Percentiles rank a stretch among this genome's conserved stretches.
Conservation (phyloP, 371 early-diverging fungal genomes). For the Mortierella sp. region DNA sequence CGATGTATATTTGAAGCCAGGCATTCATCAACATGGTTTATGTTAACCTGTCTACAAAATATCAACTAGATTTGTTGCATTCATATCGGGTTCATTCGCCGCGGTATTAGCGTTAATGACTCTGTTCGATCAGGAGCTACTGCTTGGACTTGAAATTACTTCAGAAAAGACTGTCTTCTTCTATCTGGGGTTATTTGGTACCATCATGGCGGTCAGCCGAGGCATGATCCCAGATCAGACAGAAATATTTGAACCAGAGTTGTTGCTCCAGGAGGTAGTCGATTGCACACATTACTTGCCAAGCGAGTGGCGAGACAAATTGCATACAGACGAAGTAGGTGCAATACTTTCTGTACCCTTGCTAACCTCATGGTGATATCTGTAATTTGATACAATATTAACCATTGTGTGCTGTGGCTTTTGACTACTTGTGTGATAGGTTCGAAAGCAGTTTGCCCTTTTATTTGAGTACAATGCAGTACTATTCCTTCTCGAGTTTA, state of each 20-base stretch:
- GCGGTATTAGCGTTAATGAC: slow-evolving; percentile 87
- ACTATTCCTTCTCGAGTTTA: slow-evolving; percentile 85
- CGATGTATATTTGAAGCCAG: neutral
- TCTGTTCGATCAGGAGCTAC: slow-evolving; percentile 88
- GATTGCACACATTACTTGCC: slow-evolving; percentile 95
- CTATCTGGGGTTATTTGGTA: slow-evolving; percentile 92
- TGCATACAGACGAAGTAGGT: slow-evolving; percentile 86
- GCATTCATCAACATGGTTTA: neutral
- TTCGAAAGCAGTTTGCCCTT: slow-evolving; percentile 82
- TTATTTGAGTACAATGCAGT: slow-evolving; percentile 86
- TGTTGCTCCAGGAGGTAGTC: slow-evolving; percentile 78
- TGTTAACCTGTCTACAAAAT: too few species aligned
- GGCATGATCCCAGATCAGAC: slow-evolving; percentile 89
- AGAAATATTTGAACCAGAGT: slow-evolving; percentile 85
- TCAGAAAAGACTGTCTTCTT: slow-evolving; percentile 88
- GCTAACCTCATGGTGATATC: neutral
- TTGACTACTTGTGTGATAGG: slow-evolving; percentile 58
- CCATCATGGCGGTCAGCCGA: slow-evolving; percentile 84
- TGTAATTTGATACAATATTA: neutral
- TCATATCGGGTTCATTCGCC: slow-evolving; percentile 91
- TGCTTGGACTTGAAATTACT: slow-evolving; percentile 91
- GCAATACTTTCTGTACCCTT: too few species aligned
- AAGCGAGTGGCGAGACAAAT: slow-evolving; percentile 81
- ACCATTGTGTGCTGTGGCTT: too few species aligned
- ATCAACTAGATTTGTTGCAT: slow-evolving; percentile 82